Evolutionary conservation across 768 basidiomycete genomes (phyloP).

Genomic region (Serendipita indica): DNA sequence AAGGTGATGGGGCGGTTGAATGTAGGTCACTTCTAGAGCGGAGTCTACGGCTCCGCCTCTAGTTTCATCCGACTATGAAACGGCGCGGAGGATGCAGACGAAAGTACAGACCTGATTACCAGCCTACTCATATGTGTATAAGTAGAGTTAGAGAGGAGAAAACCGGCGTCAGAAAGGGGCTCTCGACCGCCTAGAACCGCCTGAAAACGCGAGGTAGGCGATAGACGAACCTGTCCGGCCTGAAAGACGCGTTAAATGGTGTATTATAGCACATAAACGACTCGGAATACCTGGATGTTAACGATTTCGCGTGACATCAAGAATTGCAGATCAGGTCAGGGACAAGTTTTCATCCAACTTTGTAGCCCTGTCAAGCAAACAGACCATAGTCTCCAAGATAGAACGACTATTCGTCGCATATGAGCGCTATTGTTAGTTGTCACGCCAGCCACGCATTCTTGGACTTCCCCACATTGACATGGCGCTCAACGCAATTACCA

Average conservation of each 20-base stretch:
- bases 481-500: not conserved
- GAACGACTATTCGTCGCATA: no score
- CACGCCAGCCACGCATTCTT: no score
- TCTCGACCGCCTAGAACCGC: no score
- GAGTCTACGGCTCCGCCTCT: no score
- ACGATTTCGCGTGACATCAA: slow-evolving; percentile 49
- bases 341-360: slow-evolving; percentile 3
- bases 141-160: slow-evolving; percentile 11
- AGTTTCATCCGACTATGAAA: no score
- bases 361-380: no score
- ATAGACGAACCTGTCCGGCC: not conserved
- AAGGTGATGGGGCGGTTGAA: no score
- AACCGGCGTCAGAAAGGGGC: slow-evolving; percentile 1
- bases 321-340: not conserved
- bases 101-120: slow-evolving; percentile 48
- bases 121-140: slow-evolving; percentile 31
- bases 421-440: no score
- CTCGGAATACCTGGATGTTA: slow-evolving; percentile 49
- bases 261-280: not conserved
- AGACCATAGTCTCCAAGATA: no score
- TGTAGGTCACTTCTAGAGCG: no score
- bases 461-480: not conserved
- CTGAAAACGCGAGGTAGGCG: slow-evolving; percentile 9
- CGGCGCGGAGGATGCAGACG: not conserved
- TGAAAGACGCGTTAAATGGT: not conserved